phyloP scores from a whole-genome alignment of 176 grass and related monocot genomes.

The Carex scoparia region DNA sequence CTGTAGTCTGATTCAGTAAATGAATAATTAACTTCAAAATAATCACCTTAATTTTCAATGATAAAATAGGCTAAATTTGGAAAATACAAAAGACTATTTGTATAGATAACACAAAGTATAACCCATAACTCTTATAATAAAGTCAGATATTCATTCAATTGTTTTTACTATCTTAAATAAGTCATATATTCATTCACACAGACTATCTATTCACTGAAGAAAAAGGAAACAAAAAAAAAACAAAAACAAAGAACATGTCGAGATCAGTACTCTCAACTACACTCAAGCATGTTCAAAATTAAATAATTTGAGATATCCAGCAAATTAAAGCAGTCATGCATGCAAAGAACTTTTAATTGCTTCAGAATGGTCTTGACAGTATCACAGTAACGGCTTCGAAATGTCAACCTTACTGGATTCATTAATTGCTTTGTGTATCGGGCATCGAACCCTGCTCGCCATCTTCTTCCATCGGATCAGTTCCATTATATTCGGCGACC shows the following conservation, averaged over 20 bases:
- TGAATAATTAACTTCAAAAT: too few species aligned
- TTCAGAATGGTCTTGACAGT: too few species aligned
- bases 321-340: not conserved
- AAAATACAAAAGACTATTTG: not conserved
- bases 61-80: not conserved
- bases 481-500: not conserved
- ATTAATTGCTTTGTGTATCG: too few species aligned
- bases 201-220: not conserved
- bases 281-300: not conserved
- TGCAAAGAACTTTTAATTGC: too few species aligned
- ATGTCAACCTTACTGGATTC: too few species aligned
- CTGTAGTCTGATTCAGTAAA: not conserved
- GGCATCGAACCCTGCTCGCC: too few species aligned
- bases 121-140: not conserved
- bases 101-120: too few species aligned
- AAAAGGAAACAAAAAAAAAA: too few species aligned
- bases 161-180: too few species aligned
- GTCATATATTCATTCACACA: not conserved
- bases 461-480: too few species aligned
- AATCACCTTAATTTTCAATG: too few species aligned
- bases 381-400: too few species aligned
- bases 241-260: not conserved
- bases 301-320: not conserved
- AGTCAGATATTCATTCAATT: not conserved
- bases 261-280: not conserved